Percentiles rank a stretch among this genome's conserved stretches.
These are phyloP conservation scores for Pseudophaeomoniella oleicola DNA, from an alignment of 2,329 filamentous ascomycete genomes.

Conservation along the genomic window DNA sequence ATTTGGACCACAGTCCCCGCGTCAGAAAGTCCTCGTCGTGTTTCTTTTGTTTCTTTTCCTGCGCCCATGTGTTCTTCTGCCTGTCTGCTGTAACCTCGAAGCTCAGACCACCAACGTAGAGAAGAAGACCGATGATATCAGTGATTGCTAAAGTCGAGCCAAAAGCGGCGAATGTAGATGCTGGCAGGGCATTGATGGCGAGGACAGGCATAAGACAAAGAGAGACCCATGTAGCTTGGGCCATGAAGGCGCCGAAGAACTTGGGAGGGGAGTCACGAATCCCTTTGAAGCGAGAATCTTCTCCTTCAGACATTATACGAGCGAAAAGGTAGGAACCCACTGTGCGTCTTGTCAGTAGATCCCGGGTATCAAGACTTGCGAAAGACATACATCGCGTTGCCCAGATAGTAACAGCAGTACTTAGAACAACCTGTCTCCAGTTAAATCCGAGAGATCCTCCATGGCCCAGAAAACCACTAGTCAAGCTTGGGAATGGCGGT, in stretches of 20 bases:
- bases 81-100: constrained; percentile 49
- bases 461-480: constrained; percentile 28
- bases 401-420: constrained; percentile 46
- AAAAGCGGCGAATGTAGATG: constrained; percentile 34
- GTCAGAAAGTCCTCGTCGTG: constrained; percentile 55
- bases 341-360: constrained; percentile 14
- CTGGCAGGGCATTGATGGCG: constrained; percentile 47
- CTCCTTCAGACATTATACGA: constrained; percentile 43
- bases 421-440: constrained; percentile 46
- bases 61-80: constrained; percentile 49
- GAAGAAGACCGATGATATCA: constrained; percentile 41
- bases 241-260: constrained; percentile 41
- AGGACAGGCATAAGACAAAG: constrained; percentile 53
- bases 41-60: constrained; percentile 47
- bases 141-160: constrained; percentile 31
- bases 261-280: constrained; percentile 38
- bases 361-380: not conserved
- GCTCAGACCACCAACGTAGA: constrained; percentile 44
- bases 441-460: constrained; percentile 33
- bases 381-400: constrained; percentile 38
- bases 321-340: constrained; percentile 52
- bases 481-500: constrained; percentile 32
- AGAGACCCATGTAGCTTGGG: constrained; percentile 54
- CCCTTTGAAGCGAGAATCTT: constrained; percentile 43
- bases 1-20: constrained; percentile 45